Percentiles rank a stretch among this genome's conserved stretches.
These are phyloP conservation scores for Penicilliopsis zonata DNA, from an alignment of 495 filamentous ascomycete species.

Conservation along the genomic window DNA sequence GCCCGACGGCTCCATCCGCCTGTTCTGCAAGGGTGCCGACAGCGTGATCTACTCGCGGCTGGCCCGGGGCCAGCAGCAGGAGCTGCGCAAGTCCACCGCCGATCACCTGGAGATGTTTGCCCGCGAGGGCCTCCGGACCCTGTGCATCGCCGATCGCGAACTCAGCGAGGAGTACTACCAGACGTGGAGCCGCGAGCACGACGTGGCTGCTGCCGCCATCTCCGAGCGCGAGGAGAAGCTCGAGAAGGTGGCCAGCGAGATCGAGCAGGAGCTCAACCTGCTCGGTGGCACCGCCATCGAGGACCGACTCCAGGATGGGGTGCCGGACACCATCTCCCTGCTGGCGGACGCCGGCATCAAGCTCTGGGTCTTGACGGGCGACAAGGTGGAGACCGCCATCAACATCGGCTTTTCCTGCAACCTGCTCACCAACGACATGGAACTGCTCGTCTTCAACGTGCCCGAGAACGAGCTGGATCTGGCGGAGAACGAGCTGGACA, in stretches of 20 bases:
- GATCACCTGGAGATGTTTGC: conserved; percentile 96
- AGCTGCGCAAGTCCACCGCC: conserved; percentile 72
- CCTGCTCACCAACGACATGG: conserved; percentile 93
- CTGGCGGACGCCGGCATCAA: conserved; percentile 95
- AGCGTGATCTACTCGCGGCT: conserved; percentile 95
- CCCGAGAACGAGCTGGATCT: conserved; percentile 55
- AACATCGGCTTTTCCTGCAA: conserved; percentile 99
- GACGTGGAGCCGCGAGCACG: conserved; percentile 75
- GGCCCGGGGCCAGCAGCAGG: conserved; percentile 69
- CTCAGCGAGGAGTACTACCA: conserved; percentile 80
- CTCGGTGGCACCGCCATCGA: conserved; percentile 97
- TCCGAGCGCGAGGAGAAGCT: conserved; percentile 87
- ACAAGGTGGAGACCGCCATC: conserved; percentile 99
- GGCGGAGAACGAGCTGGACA: conserved; percentile 60
- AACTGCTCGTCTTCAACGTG: conserved; percentile 83
- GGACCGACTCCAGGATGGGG: conserved; percentile 92
- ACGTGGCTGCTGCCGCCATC: conserved; percentile 74
- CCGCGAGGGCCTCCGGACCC: conserved; percentile 83
- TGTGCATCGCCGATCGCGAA: conserved; percentile 85
- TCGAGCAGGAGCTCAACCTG: conserved; percentile 81
- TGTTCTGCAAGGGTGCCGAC: conserved; percentile 97
- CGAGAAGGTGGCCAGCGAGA: conserved; percentile 76
- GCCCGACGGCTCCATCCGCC: conserved; percentile 82
- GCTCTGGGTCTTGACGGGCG: conserved; percentile 97
- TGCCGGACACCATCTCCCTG: conserved; percentile 90